Conservation (phyloP, 2,329 filamentous ascomycete species). For the Nemania diffusa region DNA sequence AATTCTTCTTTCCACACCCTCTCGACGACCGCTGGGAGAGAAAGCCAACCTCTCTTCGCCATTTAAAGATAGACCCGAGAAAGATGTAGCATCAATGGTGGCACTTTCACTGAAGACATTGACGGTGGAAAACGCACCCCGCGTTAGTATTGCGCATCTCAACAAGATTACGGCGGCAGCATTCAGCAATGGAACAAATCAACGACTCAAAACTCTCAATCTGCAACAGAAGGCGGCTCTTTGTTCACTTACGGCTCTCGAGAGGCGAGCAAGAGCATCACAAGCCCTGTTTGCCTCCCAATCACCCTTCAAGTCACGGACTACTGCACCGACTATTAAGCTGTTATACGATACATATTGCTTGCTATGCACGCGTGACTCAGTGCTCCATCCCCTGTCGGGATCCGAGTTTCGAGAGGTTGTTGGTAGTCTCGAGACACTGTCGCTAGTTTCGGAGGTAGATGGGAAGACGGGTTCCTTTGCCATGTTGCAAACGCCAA, state of each 20-base stretch:
- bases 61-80: slow-evolving; percentile 50
- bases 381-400: slow-evolving; percentile 88
- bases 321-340: slow-evolving; percentile 81
- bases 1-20: slow-evolving; percentile 70
- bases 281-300: slow-evolving; percentile 55
- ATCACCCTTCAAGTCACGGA: slow-evolving; percentile 69
- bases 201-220: slow-evolving; percentile 87
- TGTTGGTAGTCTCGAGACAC: slow-evolving; percentile 85
- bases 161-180: slow-evolving; percentile 90
- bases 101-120: slow-evolving; percentile 67
- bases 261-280: slow-evolving; percentile 73
- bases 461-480: slow-evolving; percentile 78
- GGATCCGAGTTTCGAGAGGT: slow-evolving; percentile 96
- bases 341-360: slow-evolving; percentile 86
- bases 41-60: slow-evolving; percentile 79
- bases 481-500: slow-evolving; percentile 72
- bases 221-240: slow-evolving; percentile 96
- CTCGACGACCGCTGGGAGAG: slow-evolving; percentile 81
- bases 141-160: slow-evolving; percentile 88
- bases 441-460: slow-evolving; percentile 78
- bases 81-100: slow-evolving; percentile 60
- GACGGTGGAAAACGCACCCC: slow-evolving; percentile 82
- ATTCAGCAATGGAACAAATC: slow-evolving; percentile 87
- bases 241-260: slow-evolving; percentile 87
- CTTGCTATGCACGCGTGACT: slow-evolving; percentile 83